A percentile compares a stretch with the other conserved stretches of the same genome.
Evolutionary conservation across 2,329 filamentous ascomycete species (phyloP).

Genomic region (Colletotrichum trifolii): DNA sequence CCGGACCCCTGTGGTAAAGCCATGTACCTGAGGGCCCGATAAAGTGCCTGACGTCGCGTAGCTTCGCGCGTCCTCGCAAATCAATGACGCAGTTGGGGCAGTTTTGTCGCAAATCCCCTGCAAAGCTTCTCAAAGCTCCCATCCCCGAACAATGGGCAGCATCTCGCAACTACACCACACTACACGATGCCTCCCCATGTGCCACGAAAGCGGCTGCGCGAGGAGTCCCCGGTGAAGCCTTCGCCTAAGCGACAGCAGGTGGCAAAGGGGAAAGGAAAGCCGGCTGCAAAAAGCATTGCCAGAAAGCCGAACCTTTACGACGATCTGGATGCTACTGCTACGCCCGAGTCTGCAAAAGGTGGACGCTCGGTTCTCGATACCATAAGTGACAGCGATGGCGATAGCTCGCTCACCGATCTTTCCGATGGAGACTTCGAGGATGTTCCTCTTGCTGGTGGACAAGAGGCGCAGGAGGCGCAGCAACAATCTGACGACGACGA

Average conservation of each 20-base stretch:
- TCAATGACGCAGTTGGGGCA: conserved; percentile 42
- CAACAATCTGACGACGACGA: conserved; percentile 58
- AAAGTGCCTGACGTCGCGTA: conserved; percentile 16
- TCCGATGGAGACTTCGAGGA: conserved; percentile 68
- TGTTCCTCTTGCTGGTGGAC: conserved; percentile 54
- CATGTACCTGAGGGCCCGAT: neutral
- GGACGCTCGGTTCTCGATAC: conserved; percentile 55
- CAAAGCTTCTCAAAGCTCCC: conserved; percentile 22
- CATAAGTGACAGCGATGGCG: conserved; percentile 57
- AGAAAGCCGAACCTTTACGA: conserved; percentile 71
- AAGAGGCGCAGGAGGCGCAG: conserved; percentile 53
- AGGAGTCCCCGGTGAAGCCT: conserved; percentile 43
- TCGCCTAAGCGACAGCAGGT: conserved; percentile 38
- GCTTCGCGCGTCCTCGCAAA: conserved; percentile 42
- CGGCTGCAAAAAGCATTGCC: conserved; percentile 38
- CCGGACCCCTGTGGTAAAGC: neutral
- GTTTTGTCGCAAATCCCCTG: conserved; percentile 19
- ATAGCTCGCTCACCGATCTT: conserved; percentile 63
- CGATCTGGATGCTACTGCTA: conserved; percentile 64
- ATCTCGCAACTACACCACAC: conserved; percentile 1
- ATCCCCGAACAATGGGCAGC: conserved; percentile 9
- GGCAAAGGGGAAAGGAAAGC: conserved; percentile 21
- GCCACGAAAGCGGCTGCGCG: conserved; percentile 72
- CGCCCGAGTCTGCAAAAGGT: conserved; percentile 55
- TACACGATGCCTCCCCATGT: conserved; percentile 74